Base-by-base conservation (phyloP, 139 green algal species). In the Auxenochlorella pyrenoidosa region DNA sequence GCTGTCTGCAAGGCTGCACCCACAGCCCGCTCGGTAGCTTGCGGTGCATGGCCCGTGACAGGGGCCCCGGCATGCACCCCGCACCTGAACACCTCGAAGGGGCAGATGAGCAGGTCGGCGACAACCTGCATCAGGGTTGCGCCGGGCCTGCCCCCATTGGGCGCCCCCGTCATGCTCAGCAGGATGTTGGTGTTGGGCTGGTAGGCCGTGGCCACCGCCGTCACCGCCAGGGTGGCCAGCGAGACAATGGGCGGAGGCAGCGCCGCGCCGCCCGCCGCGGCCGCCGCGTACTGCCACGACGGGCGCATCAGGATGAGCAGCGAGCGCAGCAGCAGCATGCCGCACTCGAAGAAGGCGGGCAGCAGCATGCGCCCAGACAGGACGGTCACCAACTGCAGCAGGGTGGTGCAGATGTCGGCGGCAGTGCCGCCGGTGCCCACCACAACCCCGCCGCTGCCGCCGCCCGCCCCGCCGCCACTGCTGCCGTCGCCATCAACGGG, bases 271-370 rank as follows among this genome's bases (percentile, higher is more conserved):
- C 63, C 40, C 13, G 63, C 66, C 13, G 60, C 60, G 6, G 40
- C 63, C 38, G 34, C 66, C 10, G 59, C 36, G 63, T 85, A 44
- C 40, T 76, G 80, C 80, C 80, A 85, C 40, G 80, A 63, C 60
- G 80, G 80, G 63, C 80, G 80, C 80, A 85, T 66, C 28, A 76
- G 60, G 80, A 85, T 85, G 80, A 85, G 80, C 54, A 85, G 66
- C 38, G 80, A 77, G 63, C 80, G 80, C 60, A 85, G 80, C 28
- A 85, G 80, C 60, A 85, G 60, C 80, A 85, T 85, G 80, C 80
- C 80, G 80, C 80, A 85, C 80, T 85, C 60, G 59, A 85, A 85
- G 41, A 85, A 85, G 21, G 80, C 80, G 63, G 80, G 80, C 38
- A 85, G 80, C 80, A 85, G 80, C 80, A 85, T 85, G 60, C 80